Percentiles rank a stretch among this genome's conserved stretches.
phyloP scores from a whole-genome alignment of 2,329 filamentous ascomycete genomes.

The Dichotomopilus funicola region DNA sequence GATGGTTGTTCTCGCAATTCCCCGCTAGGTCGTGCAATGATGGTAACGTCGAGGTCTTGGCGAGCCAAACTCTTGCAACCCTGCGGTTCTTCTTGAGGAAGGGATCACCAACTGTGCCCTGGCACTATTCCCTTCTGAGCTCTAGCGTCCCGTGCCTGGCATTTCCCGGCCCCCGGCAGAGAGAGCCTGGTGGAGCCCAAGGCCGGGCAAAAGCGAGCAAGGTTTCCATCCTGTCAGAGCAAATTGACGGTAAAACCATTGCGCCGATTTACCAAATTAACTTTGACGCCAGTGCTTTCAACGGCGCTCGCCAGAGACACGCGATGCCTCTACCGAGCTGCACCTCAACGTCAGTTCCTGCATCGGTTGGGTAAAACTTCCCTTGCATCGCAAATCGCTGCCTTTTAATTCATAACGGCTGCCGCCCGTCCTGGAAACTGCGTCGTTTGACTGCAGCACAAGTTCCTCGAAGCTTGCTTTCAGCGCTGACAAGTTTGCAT shows the following conservation, averaged over 20 bases:
- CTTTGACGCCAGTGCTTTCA: no score
- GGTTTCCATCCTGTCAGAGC: not conserved
- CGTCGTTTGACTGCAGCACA: not conserved
- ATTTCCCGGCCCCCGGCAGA: not conserved
- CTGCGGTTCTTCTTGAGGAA: constrained; percentile 9
- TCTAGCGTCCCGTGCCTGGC: not conserved
- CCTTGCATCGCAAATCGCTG: no score
- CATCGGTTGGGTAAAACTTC: no score
- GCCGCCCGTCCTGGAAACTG: no score
- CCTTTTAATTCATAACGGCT: no score
- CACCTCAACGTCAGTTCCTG: no score
- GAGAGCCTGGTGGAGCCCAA: not conserved
- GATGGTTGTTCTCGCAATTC: not conserved
- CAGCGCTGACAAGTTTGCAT: constrained; percentile 5
- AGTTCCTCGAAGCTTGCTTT: not conserved
- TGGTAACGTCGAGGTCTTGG: constrained; percentile 1
- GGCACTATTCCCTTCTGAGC: not conserved
- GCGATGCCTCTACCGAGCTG: no score
- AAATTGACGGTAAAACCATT: no score
- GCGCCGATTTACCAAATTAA: no score
- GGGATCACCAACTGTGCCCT: constrained; percentile 13
- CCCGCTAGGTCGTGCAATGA: not conserved
- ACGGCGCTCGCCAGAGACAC: no score
- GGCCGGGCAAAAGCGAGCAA: not conserved
- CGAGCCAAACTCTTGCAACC: not conserved